These are phyloP conservation scores for Apiospora koreana DNA, from an alignment of 2,329 filamentous ascomycete genomes.

Conservation along the genomic window DNA sequence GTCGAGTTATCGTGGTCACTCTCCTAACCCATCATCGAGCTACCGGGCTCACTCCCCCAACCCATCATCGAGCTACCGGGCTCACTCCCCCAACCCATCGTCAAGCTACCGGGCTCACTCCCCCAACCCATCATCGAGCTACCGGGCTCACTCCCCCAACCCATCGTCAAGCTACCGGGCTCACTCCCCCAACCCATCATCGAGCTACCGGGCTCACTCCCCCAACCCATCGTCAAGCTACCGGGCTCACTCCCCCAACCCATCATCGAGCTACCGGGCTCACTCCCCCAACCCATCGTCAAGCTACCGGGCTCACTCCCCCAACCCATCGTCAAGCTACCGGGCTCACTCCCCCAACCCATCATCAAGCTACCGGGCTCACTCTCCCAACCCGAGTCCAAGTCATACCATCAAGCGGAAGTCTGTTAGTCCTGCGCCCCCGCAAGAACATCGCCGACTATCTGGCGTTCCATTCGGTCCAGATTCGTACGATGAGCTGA, in stretches of 20 bases:
- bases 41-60: background rate
- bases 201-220: no score
- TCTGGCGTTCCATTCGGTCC: slow-evolving; percentile 72
- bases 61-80: background rate
- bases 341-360: slow-evolving; percentile 23
- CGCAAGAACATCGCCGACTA: slow-evolving; percentile 45
- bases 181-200: slow-evolving; percentile 23
- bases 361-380: background rate
- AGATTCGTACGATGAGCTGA: slow-evolving; percentile 74
- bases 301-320: slow-evolving; percentile 9
- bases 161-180: slow-evolving; percentile 13
- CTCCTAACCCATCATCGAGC: background rate
- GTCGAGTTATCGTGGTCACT: background rate
- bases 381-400: slow-evolving; percentile 32
- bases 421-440: slow-evolving; percentile 72
- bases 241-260: background rate
- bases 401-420: slow-evolving; percentile 65
- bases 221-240: no score
- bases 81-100: background rate
- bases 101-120: background rate
- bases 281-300: background rate
- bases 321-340: slow-evolving; percentile 25
- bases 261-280: background rate
- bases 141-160: slow-evolving; percentile 36
- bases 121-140: slow-evolving; percentile 28